These are phyloP conservation scores for Asterochloris sp. DNA, from an alignment of 139 green algal species.

Conservation along the genomic window DNA sequence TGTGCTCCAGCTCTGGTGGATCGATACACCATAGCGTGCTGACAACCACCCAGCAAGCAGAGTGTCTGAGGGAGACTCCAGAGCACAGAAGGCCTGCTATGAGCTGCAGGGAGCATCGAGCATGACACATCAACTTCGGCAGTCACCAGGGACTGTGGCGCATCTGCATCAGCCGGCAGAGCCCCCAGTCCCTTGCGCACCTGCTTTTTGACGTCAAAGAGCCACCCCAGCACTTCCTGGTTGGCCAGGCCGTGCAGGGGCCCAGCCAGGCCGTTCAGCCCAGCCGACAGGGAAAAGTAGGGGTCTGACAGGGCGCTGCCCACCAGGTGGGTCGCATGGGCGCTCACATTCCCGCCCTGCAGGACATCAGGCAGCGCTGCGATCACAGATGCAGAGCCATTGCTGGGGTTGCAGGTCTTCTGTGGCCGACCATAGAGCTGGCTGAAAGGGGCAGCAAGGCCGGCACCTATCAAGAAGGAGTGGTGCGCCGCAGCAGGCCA, in stretches of 20 bases:
- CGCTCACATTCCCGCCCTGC: constrained; percentile 93
- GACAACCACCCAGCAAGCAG: neutral
- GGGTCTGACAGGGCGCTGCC: constrained; percentile 92
- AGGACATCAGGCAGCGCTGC: neutral
- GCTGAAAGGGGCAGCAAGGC: too few species aligned
- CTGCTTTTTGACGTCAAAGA: constrained; percentile 66
- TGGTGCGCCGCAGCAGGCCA: too few species aligned
- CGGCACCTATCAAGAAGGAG: too few species aligned
- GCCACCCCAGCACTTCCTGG: constrained; percentile 94
- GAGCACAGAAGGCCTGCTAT: neutral
- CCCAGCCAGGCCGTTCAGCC: constrained; percentile 93
- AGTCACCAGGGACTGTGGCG: too few species aligned
- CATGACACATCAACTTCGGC: too few species aligned
- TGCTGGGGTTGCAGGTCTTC: too few species aligned
- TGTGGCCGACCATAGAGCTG: too few species aligned
- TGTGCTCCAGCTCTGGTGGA: neutral
- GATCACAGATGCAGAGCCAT: too few species aligned
- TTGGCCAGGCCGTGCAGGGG: constrained; percentile 97
- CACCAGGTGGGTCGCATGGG: constrained; percentile 93
- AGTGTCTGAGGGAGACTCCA: neutral
- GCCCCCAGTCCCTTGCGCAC: constrained; percentile 14
- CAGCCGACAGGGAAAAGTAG: constrained; percentile 91
- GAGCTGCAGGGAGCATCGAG: too few species aligned
- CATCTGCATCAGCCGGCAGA: too few species aligned
- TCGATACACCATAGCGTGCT: neutral